Base-by-base conservation (phyloP, 257 asterid species). In the Cordia subcordata region DNA sequence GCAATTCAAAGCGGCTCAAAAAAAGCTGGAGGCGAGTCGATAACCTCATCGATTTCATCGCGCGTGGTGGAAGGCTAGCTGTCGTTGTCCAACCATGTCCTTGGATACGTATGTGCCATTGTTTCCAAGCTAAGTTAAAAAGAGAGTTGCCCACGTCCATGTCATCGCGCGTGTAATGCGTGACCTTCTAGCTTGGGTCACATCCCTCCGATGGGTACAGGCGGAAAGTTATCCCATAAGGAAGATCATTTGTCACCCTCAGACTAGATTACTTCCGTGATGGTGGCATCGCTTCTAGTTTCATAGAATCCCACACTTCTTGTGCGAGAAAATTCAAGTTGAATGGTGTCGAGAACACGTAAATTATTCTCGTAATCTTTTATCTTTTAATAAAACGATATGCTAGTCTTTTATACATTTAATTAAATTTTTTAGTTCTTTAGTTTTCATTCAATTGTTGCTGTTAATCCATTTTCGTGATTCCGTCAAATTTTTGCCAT, bases 161-260 rank as follows among this genome's bases (percentile, higher is more conserved):
- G 58, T 71, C 67, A 12, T 15, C 20, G 77, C 77, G 81, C 81
- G 81, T 71, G 81, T 13, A 6, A 11, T 10, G 66, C 77, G 81
- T 71, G 74, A 60, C 12, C 19, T n/a, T 55, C 22, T 17, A 15
- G 39, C 44, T 64, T 59, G 58, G 46, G 60, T 47, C 67, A 71
- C 52, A 10, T n/a, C n/a, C n/a, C 35, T 39, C 9, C 10, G 62
- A 72, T 16, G 61, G 55, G 33, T 59, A 68, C 71, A 40, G 57
- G n/a, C n/a, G n/a, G n/a, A n/a, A n/a, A n/a, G n/a, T n/a, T n/a
- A 42, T 55, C 68, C 11, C 62, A 64, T 23, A 16, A 39, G 55
- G 72, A 59, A 60, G 67, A n/a, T 68, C 27, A 46, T 58, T 50
- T 63, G 74, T 57, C 68, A 49, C 60, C 49, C 40, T 68, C 65